Base-by-base conservation (phyloP, 352 stramenopile genomes). In the Globisporangium sylvaticum region DNA sequence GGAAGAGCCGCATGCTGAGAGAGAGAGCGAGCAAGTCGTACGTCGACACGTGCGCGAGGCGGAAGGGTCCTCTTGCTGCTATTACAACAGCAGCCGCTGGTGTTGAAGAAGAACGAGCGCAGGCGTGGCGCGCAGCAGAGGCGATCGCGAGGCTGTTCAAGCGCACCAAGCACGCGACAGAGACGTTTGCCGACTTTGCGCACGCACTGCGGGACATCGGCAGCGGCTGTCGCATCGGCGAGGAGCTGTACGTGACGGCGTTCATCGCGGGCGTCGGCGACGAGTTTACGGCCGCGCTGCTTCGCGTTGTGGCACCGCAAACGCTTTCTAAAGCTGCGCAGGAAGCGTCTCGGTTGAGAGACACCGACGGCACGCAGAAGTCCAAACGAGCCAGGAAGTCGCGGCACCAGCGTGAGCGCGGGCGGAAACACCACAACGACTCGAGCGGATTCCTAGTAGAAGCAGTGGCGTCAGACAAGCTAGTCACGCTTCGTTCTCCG, bases 101-200 rank as follows among this genome's bases (percentile, higher is more conserved):
- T 34, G 24, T 37, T 34, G 25, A 57, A 8, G 52, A 29, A 57
- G 52, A 32, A 56, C 14, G 52, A 55, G 9, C 20, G 25, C 12
- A 44, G 7, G 52, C 50, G 52, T 67, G 62, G 62, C 62, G 1
- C 18, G 34, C n/a, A 39, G 64, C 64, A 18, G 22, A 69, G 34
- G 18, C 64, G 9, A 25, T 64, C 15, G 55, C 27, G 42, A 31
- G 57, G 42, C 64, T 69, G 8, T 69, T 69, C 57, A 64, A 63
- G 64, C 55, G 64, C 1, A 52, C 24, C 10, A 69, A 69, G 15
- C 8, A 39, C 29, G 29, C 55, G 27, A 46, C 25, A 18, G 64
- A 69, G 64, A 69, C 64, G 42, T 69, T 31, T 48, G 46, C 18
- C 6, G 55, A 58, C 5, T 69, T 69, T 52, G 64, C 64, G 1